These are phyloP conservation scores for Dichotomocladium elegans DNA, from an alignment of 371 early-diverging fungal species.

Conservation along the genomic window DNA sequence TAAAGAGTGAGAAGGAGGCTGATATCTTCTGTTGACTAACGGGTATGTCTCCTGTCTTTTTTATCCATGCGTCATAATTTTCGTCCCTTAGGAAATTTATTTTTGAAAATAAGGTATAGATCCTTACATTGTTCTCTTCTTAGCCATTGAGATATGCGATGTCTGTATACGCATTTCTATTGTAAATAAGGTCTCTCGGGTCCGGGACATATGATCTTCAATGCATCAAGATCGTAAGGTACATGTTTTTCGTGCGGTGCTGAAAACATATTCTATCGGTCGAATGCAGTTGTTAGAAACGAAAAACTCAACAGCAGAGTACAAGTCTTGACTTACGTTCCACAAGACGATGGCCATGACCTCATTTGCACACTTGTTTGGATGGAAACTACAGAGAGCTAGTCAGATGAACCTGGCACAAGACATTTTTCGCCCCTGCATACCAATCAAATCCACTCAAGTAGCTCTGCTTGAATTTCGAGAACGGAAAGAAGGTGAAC, in stretches of 20 bases:
- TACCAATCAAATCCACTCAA: constrained; percentile 65
- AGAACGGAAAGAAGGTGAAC: constrained; percentile 50
- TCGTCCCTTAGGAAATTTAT: too few relatives aligned
- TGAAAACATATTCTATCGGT: constrained; percentile 54
- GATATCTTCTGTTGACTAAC: too few relatives aligned
- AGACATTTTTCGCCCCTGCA: background rate
- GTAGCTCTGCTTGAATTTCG: constrained; percentile 51
- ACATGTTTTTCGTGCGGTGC: constrained; percentile 27
- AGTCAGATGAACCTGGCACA: background rate
- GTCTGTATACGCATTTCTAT: too few relatives aligned
- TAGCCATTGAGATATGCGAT: too few relatives aligned
- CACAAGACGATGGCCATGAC: constrained; percentile 60
- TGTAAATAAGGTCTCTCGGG: constrained; percentile 49
- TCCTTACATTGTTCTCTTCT: too few relatives aligned
- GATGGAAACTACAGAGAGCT: constrained; percentile 54
- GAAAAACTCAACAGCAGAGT: background rate
- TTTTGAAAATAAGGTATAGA: too few relatives aligned
- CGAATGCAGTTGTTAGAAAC: background rate
- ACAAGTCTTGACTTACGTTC: constrained; percentile 43
- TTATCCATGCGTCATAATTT: too few relatives aligned
- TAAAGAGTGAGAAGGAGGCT: too few relatives aligned
- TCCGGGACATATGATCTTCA: constrained; percentile 46
- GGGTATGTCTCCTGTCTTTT: too few relatives aligned
- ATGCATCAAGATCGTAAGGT: constrained; percentile 27
- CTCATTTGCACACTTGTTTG: constrained; percentile 59